phyloP scores from a whole-genome alignment of 495 filamentous ascomycete genomes.

The Gamarada debralockiae region DNA sequence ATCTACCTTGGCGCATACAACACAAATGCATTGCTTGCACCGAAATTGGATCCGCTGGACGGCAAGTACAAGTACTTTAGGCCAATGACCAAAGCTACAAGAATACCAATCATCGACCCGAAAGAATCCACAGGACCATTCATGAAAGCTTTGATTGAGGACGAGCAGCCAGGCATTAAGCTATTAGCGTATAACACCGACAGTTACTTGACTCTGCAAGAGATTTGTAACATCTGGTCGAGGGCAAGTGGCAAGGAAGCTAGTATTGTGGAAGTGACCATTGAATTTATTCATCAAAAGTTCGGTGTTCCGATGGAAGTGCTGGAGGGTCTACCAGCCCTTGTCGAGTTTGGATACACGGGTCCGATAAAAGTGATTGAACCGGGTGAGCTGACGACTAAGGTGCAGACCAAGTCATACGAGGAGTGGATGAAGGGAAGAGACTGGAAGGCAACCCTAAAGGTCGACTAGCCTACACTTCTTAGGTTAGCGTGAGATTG shows the following conservation, averaged over 20 bases:
- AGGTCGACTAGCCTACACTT: background rate
- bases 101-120: constrained; percentile 37
- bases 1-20: constrained; percentile 35
- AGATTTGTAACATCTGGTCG: constrained; percentile 31
- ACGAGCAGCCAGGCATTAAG: constrained; percentile 33
- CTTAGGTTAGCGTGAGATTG: too few species aligned
- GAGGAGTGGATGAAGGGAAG: constrained; percentile 31
- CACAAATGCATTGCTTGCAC: constrained; percentile 28
- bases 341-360: constrained; percentile 39
- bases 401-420: constrained; percentile 26
- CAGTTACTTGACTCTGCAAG: constrained; percentile 28
- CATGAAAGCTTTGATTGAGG: constrained; percentile 38
- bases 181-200: constrained; percentile 37
- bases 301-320: constrained; percentile 36
- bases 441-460: constrained; percentile 19
- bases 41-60: constrained; percentile 23
- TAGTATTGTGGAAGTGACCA: constrained; percentile 24
- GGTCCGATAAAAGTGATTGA: constrained; percentile 33
- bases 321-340: constrained; percentile 28
- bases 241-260: constrained; percentile 31
- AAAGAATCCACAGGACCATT: constrained; percentile 34
- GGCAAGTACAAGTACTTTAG: constrained; percentile 28
- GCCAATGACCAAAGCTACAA: constrained; percentile 22
- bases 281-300: constrained; percentile 30
- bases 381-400: constrained; percentile 30